phyloP scores from a whole-genome alignment of 306 rosid genomes.

The Vigna mungo region DNA sequence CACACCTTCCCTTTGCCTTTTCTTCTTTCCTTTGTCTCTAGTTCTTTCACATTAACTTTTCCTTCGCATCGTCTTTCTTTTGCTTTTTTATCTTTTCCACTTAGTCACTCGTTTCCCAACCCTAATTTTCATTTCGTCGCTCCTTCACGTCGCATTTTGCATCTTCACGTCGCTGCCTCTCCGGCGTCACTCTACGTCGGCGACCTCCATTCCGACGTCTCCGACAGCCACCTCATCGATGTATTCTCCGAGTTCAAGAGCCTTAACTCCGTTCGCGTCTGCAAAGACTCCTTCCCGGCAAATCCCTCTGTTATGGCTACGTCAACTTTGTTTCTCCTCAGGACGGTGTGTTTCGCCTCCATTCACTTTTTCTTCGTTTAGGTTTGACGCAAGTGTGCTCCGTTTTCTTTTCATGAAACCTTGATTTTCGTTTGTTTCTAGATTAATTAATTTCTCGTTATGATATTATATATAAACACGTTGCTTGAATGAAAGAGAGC shows the following conservation, averaged over 20 bases:
- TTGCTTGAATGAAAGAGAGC: neutral
- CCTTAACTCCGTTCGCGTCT: conserved; percentile 68
- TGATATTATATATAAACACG: neutral
- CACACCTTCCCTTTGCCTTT: too few species aligned
- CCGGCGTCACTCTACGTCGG: conserved; percentile 83
- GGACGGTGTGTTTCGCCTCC: conserved; percentile 59
- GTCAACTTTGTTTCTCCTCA: conserved; percentile 69
- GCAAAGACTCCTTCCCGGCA: conserved; percentile 66
- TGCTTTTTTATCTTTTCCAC: too few species aligned
- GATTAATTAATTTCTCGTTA: neutral
- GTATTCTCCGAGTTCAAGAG: conserved; percentile 62
- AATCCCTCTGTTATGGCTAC: conserved; percentile 86
- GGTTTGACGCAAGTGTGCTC: neutral
- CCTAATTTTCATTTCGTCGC: too few species aligned
- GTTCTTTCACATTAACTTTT: too few species aligned
- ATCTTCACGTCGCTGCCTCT: conserved; percentile 45
- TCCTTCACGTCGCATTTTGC: too few species aligned
- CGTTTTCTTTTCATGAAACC: conserved; percentile 1
- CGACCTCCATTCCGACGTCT: conserved; percentile 70
- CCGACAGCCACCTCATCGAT: conserved; percentile 60
- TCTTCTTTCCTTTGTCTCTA: too few species aligned
- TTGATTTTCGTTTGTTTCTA: conserved; percentile 3
- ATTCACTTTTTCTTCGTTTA: neutral
- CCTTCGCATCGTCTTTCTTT: too few species aligned
- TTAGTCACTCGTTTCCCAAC: too few species aligned